These are phyloP conservation scores for Aureobasidium uvarum DNA, from an alignment of 2,329 filamentous ascomycete species.

Conservation along the genomic window DNA sequence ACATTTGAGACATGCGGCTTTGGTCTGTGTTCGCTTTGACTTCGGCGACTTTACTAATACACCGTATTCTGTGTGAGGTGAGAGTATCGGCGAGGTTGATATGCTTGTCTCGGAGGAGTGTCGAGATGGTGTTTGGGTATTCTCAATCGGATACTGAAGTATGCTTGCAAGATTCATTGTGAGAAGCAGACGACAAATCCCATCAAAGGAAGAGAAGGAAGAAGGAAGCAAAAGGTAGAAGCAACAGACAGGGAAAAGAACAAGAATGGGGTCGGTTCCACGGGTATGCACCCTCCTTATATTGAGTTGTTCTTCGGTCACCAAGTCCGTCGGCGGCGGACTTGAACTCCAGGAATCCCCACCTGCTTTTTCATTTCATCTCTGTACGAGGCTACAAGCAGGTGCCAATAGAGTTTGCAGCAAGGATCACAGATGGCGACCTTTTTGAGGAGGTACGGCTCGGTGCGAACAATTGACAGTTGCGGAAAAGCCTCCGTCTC, in stretches of 20 bases:
- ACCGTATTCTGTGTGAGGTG: not conserved
- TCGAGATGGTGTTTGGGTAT: not conserved
- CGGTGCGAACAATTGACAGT: not conserved
- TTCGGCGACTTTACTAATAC: not conserved
- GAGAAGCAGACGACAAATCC: not conserved
- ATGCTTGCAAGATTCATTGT: slow-evolving; percentile 13
- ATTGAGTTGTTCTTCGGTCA: not conserved
- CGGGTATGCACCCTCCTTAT: not conserved
- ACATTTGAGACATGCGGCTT: slow-evolving; percentile 16
- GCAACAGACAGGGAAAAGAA: not conserved
- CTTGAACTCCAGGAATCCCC: not conserved
- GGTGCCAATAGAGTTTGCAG: not conserved
- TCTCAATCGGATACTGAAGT: not conserved
- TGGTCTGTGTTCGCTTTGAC: not conserved
- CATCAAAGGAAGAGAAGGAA: not conserved
- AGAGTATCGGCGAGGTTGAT: not conserved
- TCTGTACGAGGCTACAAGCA: not conserved
- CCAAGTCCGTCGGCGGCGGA: not conserved
- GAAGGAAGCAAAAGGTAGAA: not conserved
- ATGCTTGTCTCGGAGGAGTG: not conserved
- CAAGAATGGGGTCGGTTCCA: not conserved
- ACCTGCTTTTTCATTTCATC: not conserved
- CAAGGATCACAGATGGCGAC: not conserved
- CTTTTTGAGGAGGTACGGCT: not conserved
- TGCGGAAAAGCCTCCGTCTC: not conserved